Evolutionary conservation across 192 early-diverging fungal species (phyloP).

Genomic region (Globomyces pollinis-pini): DNA sequence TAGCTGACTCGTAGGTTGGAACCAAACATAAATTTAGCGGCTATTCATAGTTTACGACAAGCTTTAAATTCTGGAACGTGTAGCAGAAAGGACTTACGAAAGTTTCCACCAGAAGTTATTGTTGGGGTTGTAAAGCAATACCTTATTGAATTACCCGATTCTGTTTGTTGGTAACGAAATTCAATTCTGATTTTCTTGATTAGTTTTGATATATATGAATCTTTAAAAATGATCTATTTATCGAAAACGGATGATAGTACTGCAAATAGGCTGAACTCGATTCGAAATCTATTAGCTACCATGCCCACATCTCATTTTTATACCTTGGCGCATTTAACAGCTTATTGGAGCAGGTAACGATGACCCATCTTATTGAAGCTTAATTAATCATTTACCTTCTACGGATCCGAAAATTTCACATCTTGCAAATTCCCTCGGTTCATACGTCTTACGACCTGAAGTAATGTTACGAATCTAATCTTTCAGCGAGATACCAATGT

Average conservation of each 20-base stretch:
- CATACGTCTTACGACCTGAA: slow-evolving; percentile 28
- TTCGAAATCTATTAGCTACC: slow-evolving; percentile 26
- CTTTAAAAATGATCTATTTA: slow-evolving; percentile 39
- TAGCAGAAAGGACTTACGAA: slow-evolving; percentile 9
- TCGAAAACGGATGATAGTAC: slow-evolving; percentile 27
- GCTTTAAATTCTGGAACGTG: slow-evolving; percentile 16
- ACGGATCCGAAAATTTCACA: slow-evolving; percentile 21
- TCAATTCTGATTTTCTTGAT: too few relatives aligned
- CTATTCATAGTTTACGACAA: slow-evolving; percentile 18
- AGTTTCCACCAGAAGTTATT: slow-evolving; percentile 15
- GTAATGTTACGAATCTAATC: slow-evolving; percentile 9
- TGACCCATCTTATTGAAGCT: too few relatives aligned
- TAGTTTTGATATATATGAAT: slow-evolving; percentile 38
- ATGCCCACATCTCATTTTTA: slow-evolving; percentile 19
- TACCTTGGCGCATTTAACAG: slow-evolving; percentile 12
- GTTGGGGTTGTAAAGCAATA: slow-evolving; percentile 27
- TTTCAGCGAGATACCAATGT: slow-evolving; percentile 20
- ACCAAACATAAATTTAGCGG: slow-evolving; percentile 9
- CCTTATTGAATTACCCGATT: slow-evolving; percentile 23
- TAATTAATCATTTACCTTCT: not conserved
- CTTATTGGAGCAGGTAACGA: slow-evolving; percentile 26
- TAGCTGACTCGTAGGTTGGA: slow-evolving; percentile 24
- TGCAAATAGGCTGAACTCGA: slow-evolving; percentile 17
- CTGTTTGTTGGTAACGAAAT: slow-evolving; percentile 7
- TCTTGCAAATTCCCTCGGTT: slow-evolving; percentile 25